These are phyloP conservation scores for Alectoria sarmentosa DNA, from an alignment of 495 filamentous ascomycete species.

Conservation along the genomic window DNA sequence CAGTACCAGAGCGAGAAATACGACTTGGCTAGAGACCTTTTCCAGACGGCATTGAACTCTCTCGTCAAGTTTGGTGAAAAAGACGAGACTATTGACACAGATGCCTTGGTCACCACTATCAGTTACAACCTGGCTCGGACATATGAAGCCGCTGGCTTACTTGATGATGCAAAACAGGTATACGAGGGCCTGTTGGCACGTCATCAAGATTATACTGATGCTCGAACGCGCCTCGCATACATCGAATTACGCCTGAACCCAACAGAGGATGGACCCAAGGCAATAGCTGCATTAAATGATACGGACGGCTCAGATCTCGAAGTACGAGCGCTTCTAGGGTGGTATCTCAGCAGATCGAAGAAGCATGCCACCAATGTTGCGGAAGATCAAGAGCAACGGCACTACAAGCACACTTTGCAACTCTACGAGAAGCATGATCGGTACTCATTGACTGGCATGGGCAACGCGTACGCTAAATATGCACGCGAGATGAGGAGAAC, in stretches of 20 bases:
- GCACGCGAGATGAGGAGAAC: conserved; percentile 92
- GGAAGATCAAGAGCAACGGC: conserved; percentile 84
- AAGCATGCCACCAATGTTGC: conserved; percentile 70
- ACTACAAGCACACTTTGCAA: conserved; percentile 93
- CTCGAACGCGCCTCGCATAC: conserved; percentile 78
- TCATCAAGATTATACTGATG: conserved; percentile 87
- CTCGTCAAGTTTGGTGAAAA: conserved; percentile 67
- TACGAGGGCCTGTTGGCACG: conserved; percentile 78
- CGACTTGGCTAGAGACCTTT: conserved; percentile 71
- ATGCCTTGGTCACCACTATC: conserved; percentile 87
- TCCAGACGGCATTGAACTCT: conserved; percentile 80
- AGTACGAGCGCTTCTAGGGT: conserved; percentile 84
- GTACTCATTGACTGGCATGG: conserved; percentile 92
- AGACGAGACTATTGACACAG: conserved; percentile 61
- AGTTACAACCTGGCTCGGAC: conserved; percentile 96
- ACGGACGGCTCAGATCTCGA: conserved; percentile 75
- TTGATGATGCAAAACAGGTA: conserved; percentile 76
- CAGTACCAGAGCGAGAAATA: conserved; percentile 81
- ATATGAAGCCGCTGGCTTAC: conserved; percentile 75
- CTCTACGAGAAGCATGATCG: conserved; percentile 93
- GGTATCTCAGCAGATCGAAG: conserved; percentile 84
- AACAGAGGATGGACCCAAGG: conserved; percentile 76
- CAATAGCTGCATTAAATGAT: conserved; percentile 72
- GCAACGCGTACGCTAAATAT: conserved; percentile 77
- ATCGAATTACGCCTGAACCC: conserved; percentile 80